These are phyloP conservation scores for Clonostachys byssicola DNA, from an alignment of 2,329 filamentous ascomycete species.

Conservation along the genomic window DNA sequence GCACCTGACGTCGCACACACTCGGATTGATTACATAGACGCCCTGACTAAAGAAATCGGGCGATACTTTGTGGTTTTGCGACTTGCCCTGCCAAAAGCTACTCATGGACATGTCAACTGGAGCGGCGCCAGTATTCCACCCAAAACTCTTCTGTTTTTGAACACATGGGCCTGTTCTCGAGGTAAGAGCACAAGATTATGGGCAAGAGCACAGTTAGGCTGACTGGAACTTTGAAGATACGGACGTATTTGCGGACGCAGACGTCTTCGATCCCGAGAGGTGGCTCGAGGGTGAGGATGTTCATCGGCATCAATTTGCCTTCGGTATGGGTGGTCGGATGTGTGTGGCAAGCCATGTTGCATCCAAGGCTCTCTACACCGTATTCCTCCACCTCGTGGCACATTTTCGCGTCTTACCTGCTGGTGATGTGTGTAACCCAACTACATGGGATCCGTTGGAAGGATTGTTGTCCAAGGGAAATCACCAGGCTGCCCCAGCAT, in stretches of 20 bases:
- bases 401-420: slow-evolving; percentile 38
- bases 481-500: slow-evolving; percentile 9
- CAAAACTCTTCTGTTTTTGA: slow-evolving; percentile 38
- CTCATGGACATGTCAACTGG: slow-evolving; percentile 14
- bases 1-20: slow-evolving; percentile 26
- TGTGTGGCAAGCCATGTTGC: slow-evolving; percentile 49
- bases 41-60: slow-evolving; percentile 59
- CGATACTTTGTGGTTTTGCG: slow-evolving; percentile 63
- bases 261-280: slow-evolving; percentile 49
- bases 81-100: slow-evolving; percentile 57
- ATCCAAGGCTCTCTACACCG: slow-evolving; percentile 47
- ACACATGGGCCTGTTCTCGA: slow-evolving; percentile 19
- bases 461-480: slow-evolving; percentile 9
- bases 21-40: slow-evolving; percentile 60
- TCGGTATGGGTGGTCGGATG: slow-evolving; percentile 50
- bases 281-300: slow-evolving; percentile 27
- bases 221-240: slow-evolving; percentile 31
- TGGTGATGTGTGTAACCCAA: slow-evolving; percentile 3
- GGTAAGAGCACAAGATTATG: slow-evolving; percentile 4
- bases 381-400: slow-evolving; percentile 43
- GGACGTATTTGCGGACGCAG: slow-evolving; percentile 59
- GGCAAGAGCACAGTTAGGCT: background rate
- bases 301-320: slow-evolving; percentile 41
- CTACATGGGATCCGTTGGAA: slow-evolving; percentile 9
- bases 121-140: slow-evolving; percentile 35